Percentiles rank a stretch among this genome's conserved stretches.
Conservation (phyloP, 768 basidiomycete species). For the Lactarius tabidus region DNA sequence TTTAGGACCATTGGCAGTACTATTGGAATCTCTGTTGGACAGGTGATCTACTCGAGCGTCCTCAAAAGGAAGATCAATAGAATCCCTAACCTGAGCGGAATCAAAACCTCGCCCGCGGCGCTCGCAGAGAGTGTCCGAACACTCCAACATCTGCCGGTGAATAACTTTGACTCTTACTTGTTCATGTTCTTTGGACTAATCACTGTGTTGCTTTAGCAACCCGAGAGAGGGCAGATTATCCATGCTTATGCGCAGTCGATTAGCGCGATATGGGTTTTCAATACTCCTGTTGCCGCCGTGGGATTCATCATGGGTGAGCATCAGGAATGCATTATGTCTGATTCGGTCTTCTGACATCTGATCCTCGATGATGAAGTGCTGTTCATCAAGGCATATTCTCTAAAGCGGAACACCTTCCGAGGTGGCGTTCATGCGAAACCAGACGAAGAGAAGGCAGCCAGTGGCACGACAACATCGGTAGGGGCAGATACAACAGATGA, state of each 20-base stretch:
- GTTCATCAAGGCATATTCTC: slow-evolving; percentile 36
- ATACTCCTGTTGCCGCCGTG: slow-evolving; percentile 33
- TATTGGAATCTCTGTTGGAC: slow-evolving; percentile 67
- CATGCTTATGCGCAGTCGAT: slow-evolving; percentile 38
- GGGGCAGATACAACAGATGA: no score
- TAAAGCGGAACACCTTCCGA: slow-evolving; percentile 30
- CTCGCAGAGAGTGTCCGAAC: slow-evolving; percentile 31
- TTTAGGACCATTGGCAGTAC: slow-evolving; percentile 69
- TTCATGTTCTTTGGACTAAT: background rate
- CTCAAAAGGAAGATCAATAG: slow-evolving; percentile 29
- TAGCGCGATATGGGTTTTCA: slow-evolving; percentile 40
- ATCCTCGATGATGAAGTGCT: slow-evolving; percentile 25
- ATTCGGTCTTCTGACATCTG: background rate
- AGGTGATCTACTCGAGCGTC: slow-evolving; percentile 64
- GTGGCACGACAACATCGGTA: no score
- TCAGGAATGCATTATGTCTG: background rate
- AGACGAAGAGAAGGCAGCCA: slow-evolving; percentile 25
- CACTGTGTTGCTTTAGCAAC: slow-evolving; percentile 21
- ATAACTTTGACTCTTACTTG: background rate
- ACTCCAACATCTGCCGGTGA: slow-evolving; percentile 28
- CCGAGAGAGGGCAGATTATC: slow-evolving; percentile 33
- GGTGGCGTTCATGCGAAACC: slow-evolving; percentile 11
- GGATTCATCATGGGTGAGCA: slow-evolving; percentile 33
- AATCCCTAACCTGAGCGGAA: background rate
- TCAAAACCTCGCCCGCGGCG: slow-evolving; percentile 26